Evolutionary conservation across 2,329 filamentous ascomycete genomes (phyloP), one percentile per base, ranked within the genome.

Genomic region (Mycosphaerella arachidis): DNA sequence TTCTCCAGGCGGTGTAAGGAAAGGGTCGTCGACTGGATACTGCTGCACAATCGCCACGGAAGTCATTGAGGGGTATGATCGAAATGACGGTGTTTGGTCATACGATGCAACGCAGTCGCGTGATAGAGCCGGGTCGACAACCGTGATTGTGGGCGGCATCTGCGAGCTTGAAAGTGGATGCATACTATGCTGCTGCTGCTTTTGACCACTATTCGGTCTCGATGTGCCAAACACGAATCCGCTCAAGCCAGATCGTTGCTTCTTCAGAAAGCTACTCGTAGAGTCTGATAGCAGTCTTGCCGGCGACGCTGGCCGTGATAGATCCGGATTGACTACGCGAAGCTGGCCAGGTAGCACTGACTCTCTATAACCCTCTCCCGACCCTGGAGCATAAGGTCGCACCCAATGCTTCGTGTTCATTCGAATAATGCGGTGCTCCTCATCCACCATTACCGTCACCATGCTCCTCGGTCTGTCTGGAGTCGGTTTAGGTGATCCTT

Each of bases 281-380:
- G 63, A 60, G 6, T 68, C 61, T 20, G 62, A 58, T 16, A 63
- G 61, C 24, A 43, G 33, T 35, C 61, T 46, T 51, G 61, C 52
- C 48, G 66, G 68, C 13, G 68, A 68, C 3, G 43, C 55, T 6
- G 70, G 67, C 35, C 68, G 60, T 1, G 68, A 68, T 5, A 33
- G 60, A 59, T 73, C 71, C 20, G 71, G 71, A 50, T 74, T 74
- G 48, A 68, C 67, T 3, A 73, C 69, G n/a, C 69, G 69, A 18
- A 74, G 65, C 37, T 64, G 64, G 9, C 66, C 67, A 20, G 65
- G 63, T 16, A 61, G 65, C 33, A 66, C 60, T 7, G 69, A 70
- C 7, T 72, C 71, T 46, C 71, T 63, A 57, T 66, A 70, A 31
- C 70, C 69, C 62, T 73, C 69, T 13, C 69, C 68, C 30, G 71